Percentiles rank a stretch among this genome's conserved stretches.
Conservation (phyloP, 2,329 filamentous ascomycete species). For the Cytospora piceicola region DNA sequence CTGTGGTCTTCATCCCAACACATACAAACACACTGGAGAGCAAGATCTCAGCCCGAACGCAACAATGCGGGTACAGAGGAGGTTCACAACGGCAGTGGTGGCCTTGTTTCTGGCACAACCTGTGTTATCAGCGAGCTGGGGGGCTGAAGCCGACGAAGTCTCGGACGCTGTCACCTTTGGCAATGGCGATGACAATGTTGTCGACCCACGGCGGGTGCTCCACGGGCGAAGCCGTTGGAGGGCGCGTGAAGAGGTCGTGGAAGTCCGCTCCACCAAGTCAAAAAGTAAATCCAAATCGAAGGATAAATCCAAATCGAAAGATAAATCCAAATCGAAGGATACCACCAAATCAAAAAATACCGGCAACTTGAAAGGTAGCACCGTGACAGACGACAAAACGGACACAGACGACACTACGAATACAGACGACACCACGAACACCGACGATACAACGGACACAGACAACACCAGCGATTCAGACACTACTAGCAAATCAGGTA, state of each 20-base stretch:
- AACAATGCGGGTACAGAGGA: background rate
- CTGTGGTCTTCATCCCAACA: background rate
- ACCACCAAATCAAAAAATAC: too few relatives aligned
- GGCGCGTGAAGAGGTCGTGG: background rate
- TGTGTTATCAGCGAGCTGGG: background rate
- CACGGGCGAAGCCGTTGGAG: background rate
- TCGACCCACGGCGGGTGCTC: constrained; percentile 5
- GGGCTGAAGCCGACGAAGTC: background rate
- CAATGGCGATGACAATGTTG: background rate
- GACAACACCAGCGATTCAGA: too few relatives aligned
- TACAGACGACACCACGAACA: too few relatives aligned
- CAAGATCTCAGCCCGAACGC: background rate
- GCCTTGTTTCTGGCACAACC: background rate
- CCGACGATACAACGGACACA: too few relatives aligned
- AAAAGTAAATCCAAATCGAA: too few relatives aligned
- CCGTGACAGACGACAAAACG: too few relatives aligned
- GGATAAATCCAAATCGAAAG: too few relatives aligned
- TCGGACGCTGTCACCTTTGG: background rate
- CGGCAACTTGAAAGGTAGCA: too few relatives aligned
- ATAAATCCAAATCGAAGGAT: too few relatives aligned
- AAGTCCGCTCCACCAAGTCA: background rate
- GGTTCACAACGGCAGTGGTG: background rate
- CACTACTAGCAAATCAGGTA: too few relatives aligned
- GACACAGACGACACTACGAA: too few relatives aligned
- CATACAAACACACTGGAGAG: background rate